Base-by-base conservation (phyloP, 108 stramenopile genomes). In the Cylindrotheca closterium region DNA sequence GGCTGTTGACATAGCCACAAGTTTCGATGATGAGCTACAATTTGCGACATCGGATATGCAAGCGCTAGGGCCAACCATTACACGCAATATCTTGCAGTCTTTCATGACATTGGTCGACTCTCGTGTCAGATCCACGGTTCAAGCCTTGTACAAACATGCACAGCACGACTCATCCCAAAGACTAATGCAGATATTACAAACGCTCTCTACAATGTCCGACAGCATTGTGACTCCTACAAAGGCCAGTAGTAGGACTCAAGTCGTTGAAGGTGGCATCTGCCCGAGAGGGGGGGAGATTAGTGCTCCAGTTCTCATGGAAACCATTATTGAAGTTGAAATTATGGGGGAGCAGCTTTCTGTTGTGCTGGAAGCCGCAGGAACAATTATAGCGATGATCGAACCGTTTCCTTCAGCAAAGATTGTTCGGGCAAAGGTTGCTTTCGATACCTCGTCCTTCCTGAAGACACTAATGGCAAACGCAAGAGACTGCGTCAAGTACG, bases 61-160 rank as follows among this genome's bases (percentile, higher is more conserved):
- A 7, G 15, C 5, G 7, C 8, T 25, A 8, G 12, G 12, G 24
- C 18, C 23, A 15, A 29, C 15, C 37, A 15, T 42, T 42, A 15
- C 37, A 42, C 37, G 37, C 10, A 64, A 53, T 64, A 29, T 64
- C 7, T 30, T 18, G 25, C 51, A 64, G 2, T 64, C 63, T 27
- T 64, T 64, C 51, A 31, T 53, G 30, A 22, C 30, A 10, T 51
- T 64, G 15, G 30, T 64, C 17, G 63, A 64, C 24, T 64, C 63
- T n/a, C 22, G 63, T 23, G 15, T 51, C 17, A 25, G 63, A n/a
- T 47, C 45, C 12, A 29, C 63, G 22, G n/a, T 64, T 21, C 30
- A 29, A 12, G 63, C 63, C 29, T 33, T 64, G 24, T 19, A 33
- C 5, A 31, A 30, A 21, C 50, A 64, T 23, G 24, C 51, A 19